phyloP scores from a whole-genome alignment of 1,139 yeast species.

The Nematodospora anomalae region DNA sequence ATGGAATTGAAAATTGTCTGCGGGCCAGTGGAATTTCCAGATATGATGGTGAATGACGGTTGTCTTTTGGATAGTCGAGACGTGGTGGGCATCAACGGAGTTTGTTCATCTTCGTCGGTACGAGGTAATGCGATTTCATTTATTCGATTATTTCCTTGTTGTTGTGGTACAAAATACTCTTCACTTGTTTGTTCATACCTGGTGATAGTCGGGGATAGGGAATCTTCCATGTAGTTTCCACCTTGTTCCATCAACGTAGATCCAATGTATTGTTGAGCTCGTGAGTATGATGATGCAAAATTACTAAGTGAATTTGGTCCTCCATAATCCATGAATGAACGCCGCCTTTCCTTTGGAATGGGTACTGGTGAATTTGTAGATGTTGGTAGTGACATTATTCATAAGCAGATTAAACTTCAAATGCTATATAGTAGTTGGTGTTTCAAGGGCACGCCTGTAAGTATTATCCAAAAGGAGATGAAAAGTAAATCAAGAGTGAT shows the following conservation, averaged over 20 bases:
- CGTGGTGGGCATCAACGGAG: slow-evolving; percentile 13
- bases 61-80: slow-evolving; percentile 12
- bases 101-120: slow-evolving; percentile 17
- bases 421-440: no score
- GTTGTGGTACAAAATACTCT: neutral
- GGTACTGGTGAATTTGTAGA: neutral
- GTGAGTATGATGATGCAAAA: slow-evolving; percentile 73
- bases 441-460: no score
- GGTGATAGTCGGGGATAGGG: slow-evolving; percentile 1
- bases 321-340: slow-evolving; percentile 30
- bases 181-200: slow-evolving; percentile 1
- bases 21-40: slow-evolving; percentile 59
- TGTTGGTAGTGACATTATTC: neutral
- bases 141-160: slow-evolving; percentile 6
- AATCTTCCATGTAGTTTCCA: slow-evolving; percentile 6
- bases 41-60: slow-evolving; percentile 13
- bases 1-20: slow-evolving; percentile 89
- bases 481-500: no score
- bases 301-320: slow-evolving; percentile 71
- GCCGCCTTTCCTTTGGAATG: slow-evolving; percentile 15
- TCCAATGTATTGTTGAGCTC: slow-evolving; percentile 66
- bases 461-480: no score
- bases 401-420: no score
- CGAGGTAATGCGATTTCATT: neutral
- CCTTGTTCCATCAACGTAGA: slow-evolving; percentile 24